Evolutionary conservation across 1,284 basidiomycete genomes (phyloP), one percentile per base, ranked within the genome.

Genomic region (Amylostereum areolatum): DNA sequence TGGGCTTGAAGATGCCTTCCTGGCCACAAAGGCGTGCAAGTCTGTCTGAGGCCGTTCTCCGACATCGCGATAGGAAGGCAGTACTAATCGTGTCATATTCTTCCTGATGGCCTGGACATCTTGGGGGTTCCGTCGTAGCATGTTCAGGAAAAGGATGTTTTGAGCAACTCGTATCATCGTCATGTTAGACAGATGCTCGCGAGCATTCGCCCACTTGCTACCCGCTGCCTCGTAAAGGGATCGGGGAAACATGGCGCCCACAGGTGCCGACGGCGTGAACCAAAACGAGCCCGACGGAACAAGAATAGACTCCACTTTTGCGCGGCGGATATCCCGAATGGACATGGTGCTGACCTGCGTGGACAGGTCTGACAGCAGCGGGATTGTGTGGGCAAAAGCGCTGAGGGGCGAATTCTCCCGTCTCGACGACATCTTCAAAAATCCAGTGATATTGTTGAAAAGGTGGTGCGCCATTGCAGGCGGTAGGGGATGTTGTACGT

Each of bases 31-130:
- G 50, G 70, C 76, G 47, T 62, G 62, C 44, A 81, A 54, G 31
- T 78, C 74, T 25, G 80, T 58, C 25, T 62, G 53, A 9, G 62
- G 60, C 7, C 62, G 47, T 7, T 65, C 54, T 44, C 55, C 55
- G 7, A 66, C 58, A 45, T 67, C 64, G 7, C 70, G 65, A 27
- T 69, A 55, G 1, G 75, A 70, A 1, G 84, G 84, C 5, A 86
- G 66, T 6, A 77, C 77, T 3, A 92, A 68, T 29, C 75, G 71
- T 7, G 78, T 71, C 67, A 89, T 75, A 57, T 73, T 81, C 69
- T 88, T 89, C 51, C 88, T 78, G 51, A 90, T 69, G 39, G 79
- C 65, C 52, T 84, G 83, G 3, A 89, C 79, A 49, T 91, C 88
- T 59, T 86, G 79, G 3, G 77, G 77, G 59, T 83, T 85, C 33